A percentile compares a stretch with the other conserved stretches of the same genome.
These are phyloP conservation scores for Globisporangium polare DNA, from an alignment of 352 stramenopile species.

Conservation along the genomic window DNA sequence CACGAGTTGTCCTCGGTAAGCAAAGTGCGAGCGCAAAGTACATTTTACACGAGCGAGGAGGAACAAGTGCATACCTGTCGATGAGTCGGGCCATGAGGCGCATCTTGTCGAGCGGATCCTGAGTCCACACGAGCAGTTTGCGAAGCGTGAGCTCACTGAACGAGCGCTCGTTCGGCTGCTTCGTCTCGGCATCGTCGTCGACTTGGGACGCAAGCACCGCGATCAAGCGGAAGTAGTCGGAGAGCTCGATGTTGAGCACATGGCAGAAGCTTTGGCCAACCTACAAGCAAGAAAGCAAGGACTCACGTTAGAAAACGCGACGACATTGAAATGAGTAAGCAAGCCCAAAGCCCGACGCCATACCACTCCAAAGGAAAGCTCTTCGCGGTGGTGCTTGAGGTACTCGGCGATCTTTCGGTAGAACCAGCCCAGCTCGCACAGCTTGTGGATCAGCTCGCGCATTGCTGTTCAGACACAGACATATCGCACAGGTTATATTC, in stretches of 20 bases:
- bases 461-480: conserved; percentile 41
- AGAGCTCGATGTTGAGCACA: conserved; percentile 88
- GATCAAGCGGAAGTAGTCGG: conserved; percentile 92
- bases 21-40: too few species aligned
- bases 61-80: conserved; percentile 50
- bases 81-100: conserved; percentile 88
- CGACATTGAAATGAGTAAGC: neutral
- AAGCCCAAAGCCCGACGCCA: neutral
- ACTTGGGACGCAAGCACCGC: conserved; percentile 90
- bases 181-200: conserved; percentile 70
- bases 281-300: conserved; percentile 21
- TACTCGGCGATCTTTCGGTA: conserved; percentile 84
- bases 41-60: neutral
- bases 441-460: conserved; percentile 75
- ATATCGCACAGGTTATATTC: neutral
- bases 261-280: conserved; percentile 89
- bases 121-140: conserved; percentile 88
- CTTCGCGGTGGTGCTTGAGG: conserved; percentile 69
- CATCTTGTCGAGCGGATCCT: conserved; percentile 85
- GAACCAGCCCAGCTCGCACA: conserved; percentile 89
- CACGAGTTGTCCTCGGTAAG: neutral
- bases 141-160: conserved; percentile 79
- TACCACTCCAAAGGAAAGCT: conserved; percentile 74
- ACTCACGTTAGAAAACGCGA: neutral
- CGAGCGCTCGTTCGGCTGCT: conserved; percentile 30